Evolutionary conservation across 1,139 yeast species (phyloP), one percentile per base, ranked within the genome.

Genomic region (Suhomyces kunorum): DNA sequence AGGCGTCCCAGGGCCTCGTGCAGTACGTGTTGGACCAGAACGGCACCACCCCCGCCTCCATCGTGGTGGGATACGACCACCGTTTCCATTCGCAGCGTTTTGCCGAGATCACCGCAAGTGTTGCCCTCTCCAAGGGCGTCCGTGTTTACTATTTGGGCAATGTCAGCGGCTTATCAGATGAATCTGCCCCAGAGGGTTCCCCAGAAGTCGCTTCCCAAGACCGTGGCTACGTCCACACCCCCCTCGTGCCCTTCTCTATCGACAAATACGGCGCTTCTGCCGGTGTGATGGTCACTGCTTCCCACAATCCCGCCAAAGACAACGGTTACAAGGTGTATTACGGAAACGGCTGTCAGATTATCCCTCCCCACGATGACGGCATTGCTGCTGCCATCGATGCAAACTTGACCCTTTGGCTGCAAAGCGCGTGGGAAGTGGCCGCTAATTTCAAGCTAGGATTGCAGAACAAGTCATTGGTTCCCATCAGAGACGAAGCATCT

Each of bases 201-300:
- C 39, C 36, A 14, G 35, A 43, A 5, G 32, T 19, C 2, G 51
- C 49, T 3, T 46, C 34, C 6, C 64, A 64, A 6, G 29, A 32
- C 11, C 43, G 48, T 25, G 49, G 56, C n/a, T 62, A 66, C 39
- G 89, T 84, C 7, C 96, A 89, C 49, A 92, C 98, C 0, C 98
- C 98, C 0, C 62, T 88, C 59, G 98, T 92, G 1, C 98, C 98
- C 1, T 90, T 86, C 63, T 81, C 87, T 0, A 83, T 92, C 20
- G 87, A 85, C 49, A 56, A 68, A 28, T 72, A 67, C 43, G 51
- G 64, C 0, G 89, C 96, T 0, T 68, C 82, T 0, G 88, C 83
- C 37, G 98, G 98, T 25, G 86, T 92, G 2, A 92, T 92, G 98
- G 80, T 92, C 54, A 94, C 98, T 2, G 98, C 98, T 0, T 87